Percentiles rank a stretch among this genome's conserved stretches.
phyloP scores from a whole-genome alignment of 164 flowering plant genomes.

The Warburgia ugandensis region DNA sequence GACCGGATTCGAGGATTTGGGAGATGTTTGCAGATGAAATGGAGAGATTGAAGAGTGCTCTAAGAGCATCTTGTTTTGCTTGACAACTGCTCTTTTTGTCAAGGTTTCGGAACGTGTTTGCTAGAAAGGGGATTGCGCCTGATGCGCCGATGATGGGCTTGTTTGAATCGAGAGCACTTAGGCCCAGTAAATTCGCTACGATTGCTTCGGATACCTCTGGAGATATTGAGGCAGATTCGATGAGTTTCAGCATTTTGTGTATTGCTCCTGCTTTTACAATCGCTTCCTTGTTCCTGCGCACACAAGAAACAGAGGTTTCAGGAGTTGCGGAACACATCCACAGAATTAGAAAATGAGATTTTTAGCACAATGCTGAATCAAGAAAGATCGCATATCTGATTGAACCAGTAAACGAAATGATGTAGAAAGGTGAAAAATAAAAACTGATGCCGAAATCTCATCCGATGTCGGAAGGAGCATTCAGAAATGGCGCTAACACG shows the following conservation, averaged over 20 bases:
- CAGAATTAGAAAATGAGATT: no score
- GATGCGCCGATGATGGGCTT: slow-evolving; percentile 82
- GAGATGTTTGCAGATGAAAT: slow-evolving; percentile 52
- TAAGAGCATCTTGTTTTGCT: slow-evolving; percentile 61
- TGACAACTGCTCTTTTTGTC: slow-evolving; percentile 28
- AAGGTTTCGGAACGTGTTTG: slow-evolving; percentile 29
- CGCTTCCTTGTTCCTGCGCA: slow-evolving; percentile 86
- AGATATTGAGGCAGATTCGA: slow-evolving; percentile 33
- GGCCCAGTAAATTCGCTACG: slow-evolving; percentile 83
- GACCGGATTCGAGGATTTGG: slow-evolving; percentile 43
- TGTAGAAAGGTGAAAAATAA: no score
- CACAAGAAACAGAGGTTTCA: background rate
- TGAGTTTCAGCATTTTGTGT: slow-evolving; percentile 76
- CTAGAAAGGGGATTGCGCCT: slow-evolving; percentile 70
- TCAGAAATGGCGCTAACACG: no score
- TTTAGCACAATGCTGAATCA: no score
- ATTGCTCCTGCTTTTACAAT: slow-evolving; percentile 91
- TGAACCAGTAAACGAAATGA: no score
- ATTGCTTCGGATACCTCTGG: slow-evolving; percentile 53
- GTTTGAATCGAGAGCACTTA: slow-evolving; percentile 86
- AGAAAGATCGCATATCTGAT: no score
- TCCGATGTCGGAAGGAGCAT: no score
- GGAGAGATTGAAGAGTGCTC: slow-evolving; percentile 84
- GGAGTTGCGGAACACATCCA: no score
- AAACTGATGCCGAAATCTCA: no score